Evolutionary conservation across 2,329 filamentous ascomycete genomes (phyloP).

Genomic region (Neofusicoccum cordaticola): DNA sequence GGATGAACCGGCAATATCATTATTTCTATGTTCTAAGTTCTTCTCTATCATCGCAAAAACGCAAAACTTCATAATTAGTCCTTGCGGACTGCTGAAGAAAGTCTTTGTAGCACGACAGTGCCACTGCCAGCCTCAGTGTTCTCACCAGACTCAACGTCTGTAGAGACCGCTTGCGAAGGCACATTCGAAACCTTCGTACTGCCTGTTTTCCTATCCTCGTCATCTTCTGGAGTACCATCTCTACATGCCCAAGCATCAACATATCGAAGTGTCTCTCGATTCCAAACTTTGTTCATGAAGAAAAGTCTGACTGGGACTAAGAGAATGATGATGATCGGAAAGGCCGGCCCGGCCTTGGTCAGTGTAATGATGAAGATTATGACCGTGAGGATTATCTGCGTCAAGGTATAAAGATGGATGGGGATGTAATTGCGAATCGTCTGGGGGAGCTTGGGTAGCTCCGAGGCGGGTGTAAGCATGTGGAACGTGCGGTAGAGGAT

Average conservation of each 20-base stretch:
- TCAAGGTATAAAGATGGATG: constrained; percentile 58
- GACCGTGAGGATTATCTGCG: constrained; percentile 58
- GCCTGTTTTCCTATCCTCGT: constrained; percentile 22
- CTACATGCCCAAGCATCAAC: constrained; percentile 47
- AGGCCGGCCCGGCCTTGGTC: constrained; percentile 61
- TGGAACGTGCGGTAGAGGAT: constrained; percentile 58
- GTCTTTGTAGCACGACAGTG: neutral
- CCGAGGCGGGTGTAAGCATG: constrained; percentile 53
- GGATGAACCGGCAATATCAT: too few species aligned
- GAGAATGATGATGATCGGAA: constrained; percentile 62
- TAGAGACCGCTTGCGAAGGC: neutral
- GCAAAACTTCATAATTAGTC: neutral
- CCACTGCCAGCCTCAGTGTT: neutral
- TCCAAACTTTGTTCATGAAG: constrained; percentile 61
- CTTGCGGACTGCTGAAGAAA: neutral
- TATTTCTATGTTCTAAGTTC: neutral
- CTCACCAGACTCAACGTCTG: constrained; percentile 1
- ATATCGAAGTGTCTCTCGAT: constrained; percentile 54
- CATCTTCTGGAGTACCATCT: constrained; percentile 36
- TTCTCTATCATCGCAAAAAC: neutral
- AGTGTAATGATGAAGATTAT: constrained; percentile 61
- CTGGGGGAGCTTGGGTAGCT: constrained; percentile 26
- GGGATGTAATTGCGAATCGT: constrained; percentile 44
- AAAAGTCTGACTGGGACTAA: constrained; percentile 62
- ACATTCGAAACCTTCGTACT: neutral